Base-by-base conservation (phyloP, 2,329 filamentous ascomycete species). In the Periconia digitata region DNA sequence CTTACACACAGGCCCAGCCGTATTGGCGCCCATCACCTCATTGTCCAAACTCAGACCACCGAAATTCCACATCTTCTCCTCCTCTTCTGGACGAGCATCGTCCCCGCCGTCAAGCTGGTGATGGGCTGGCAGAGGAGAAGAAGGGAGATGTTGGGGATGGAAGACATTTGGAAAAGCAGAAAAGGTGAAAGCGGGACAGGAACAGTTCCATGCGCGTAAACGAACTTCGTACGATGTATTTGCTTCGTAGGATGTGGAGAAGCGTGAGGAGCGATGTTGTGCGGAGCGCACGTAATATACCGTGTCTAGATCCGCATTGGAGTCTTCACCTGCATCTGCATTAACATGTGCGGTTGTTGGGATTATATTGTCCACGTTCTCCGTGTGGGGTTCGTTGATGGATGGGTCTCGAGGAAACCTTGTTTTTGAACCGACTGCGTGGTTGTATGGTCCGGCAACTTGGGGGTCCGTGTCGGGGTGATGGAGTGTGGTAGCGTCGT, bases 151-250 rank as follows among this genome's bases (percentile, higher is more conserved):
- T 36, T n/a, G 6, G 8, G 34, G 34, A 16, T n/a, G 16, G 36
- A 38, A 20, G 36, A 38, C 8, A 1, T 71, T 69, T 2, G 74
- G 69, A 58, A 91, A 92, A 2, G 86, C 82, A 17, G 85, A 78
- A 53, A 95, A 85, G 0, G 86, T 80, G 70, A 97, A 97, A 1
- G 85, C 85, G 3, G 91, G 87, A 74, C 94, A 99, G 1, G 84
- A 89, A 71, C 94, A 99, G 69, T 87, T 91, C 94, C 94, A 97
- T 1, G 86, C 83, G 1, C 70, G 60, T 1, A 92, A 78, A 8
- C 85, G 82, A 15, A 97, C 88, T 59, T 89, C 77, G 71, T 96
- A 95, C 43, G 40, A 53, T 4, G 59, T 56, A 6, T 54, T 58
- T 40, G 60, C 47, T 46, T 66, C 53, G 46, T 67, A 62, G 38